A percentile compares a stretch with the other conserved stretches of the same genome.
These are phyloP conservation scores for Aeschynomene evenia DNA, from an alignment of 306 rosid species.

Conservation along the genomic window DNA sequence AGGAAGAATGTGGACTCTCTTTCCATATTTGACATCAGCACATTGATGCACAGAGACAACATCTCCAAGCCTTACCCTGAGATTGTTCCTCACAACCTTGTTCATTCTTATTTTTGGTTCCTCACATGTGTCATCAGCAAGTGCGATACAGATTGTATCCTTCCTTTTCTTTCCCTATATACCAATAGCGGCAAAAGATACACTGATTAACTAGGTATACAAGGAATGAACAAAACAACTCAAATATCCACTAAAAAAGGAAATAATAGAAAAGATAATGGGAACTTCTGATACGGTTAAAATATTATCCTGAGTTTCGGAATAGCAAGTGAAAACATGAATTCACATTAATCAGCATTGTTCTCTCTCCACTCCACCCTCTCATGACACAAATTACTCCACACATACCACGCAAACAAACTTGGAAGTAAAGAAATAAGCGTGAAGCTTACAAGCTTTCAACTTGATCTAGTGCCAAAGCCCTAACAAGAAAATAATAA, in stretches of 20 bases:
- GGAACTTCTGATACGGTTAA: not conserved
- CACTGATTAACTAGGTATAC: not conserved
- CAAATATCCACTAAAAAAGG: not conserved
- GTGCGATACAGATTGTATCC: slow-evolving; percentile 89
- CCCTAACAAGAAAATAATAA: slow-evolving; percentile 13
- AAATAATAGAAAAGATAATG: not conserved
- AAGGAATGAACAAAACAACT: not conserved
- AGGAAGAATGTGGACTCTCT: slow-evolving; percentile 90
- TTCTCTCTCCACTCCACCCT: not conserved
- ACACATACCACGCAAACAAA: not conserved
- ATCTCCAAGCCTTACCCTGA: slow-evolving; percentile 96
- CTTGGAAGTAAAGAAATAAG: not conserved
- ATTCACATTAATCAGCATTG: not conserved
- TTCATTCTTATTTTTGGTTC: slow-evolving; percentile 93
- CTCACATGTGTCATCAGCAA: slow-evolving; percentile 86
- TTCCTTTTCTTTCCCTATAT: slow-evolving; percentile 84
- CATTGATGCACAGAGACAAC: slow-evolving; percentile 95
- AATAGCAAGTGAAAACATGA: not conserved
- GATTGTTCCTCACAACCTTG: slow-evolving; percentile 87
- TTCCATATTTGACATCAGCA: slow-evolving; percentile 89
- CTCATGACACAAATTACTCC: not conserved
- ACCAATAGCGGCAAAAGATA: slow-evolving; percentile 18
- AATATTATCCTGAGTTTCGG: not conserved
- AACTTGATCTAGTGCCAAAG: not conserved
- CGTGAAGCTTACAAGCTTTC: not conserved